phyloP scores from a whole-genome alignment of 2,329 filamentous ascomycete genomes.

The Colletotrichum endophyticum region DNA sequence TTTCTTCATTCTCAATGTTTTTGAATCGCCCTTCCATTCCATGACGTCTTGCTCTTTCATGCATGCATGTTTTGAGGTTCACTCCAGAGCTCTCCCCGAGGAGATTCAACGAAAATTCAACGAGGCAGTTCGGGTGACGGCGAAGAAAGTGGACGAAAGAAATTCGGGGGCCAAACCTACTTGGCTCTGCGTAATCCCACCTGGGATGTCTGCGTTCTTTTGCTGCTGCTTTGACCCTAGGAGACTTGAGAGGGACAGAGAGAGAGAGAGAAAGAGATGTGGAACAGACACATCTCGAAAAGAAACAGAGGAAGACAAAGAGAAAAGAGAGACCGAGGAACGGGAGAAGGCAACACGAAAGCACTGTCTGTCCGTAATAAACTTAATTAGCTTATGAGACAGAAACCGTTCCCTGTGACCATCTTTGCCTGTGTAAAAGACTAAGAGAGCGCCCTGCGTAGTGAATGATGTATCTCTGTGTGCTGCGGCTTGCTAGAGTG shows the following conservation, averaged over 20 bases:
- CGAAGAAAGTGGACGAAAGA: background rate
- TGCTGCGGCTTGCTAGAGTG: background rate
- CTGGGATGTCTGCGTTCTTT: background rate
- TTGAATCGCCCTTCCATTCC: background rate
- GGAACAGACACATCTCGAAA: background rate
- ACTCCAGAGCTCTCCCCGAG: background rate
- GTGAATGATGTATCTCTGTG: background rate
- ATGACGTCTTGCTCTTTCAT: background rate
- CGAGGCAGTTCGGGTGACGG: background rate
- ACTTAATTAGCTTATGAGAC: constrained; percentile 1
- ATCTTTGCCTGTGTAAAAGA: background rate
- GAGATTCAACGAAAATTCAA: background rate
- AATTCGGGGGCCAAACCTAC: background rate
- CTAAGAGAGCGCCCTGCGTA: background rate
- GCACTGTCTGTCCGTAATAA: constrained; percentile 1
- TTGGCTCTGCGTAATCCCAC: background rate
- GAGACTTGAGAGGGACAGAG: background rate
- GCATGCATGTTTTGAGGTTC: background rate
- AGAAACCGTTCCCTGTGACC: background rate
- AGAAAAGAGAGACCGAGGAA: background rate
- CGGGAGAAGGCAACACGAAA: background rate
- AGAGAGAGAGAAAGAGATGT: background rate
- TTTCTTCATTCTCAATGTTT: background rate
- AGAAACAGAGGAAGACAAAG: background rate
- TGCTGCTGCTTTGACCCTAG: background rate